Evolutionary conservation across 495 filamentous ascomycete genomes (phyloP).

Genomic region (Diplogelasinospora grovesii): DNA sequence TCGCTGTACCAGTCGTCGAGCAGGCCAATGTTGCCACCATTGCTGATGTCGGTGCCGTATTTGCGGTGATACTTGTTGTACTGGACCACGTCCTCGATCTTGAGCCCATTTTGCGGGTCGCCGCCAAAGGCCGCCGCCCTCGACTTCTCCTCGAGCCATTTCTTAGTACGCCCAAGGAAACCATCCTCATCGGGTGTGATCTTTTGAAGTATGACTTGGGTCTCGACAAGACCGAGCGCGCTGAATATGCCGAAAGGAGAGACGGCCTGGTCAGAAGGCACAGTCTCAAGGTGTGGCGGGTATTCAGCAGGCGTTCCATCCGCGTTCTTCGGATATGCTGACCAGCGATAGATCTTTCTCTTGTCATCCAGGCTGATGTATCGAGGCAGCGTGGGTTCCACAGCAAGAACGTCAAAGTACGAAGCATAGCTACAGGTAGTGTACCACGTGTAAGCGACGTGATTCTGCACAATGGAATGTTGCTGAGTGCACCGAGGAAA

Average conservation of each 20-base stretch:
- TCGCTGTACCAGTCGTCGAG: constrained; percentile 44
- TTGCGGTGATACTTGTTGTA: constrained; percentile 32
- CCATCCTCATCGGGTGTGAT: constrained; percentile 27
- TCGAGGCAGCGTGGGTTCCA: constrained; percentile 29
- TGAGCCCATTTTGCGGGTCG: constrained; percentile 26
- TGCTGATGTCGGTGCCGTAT: constrained; percentile 31
- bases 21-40: constrained; percentile 37
- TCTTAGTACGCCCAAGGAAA: constrained; percentile 23
- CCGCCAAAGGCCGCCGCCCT: constrained; percentile 22
- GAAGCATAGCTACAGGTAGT: constrained; percentile 23
- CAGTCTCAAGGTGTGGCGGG: constrained; percentile 29
- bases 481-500: neutral
- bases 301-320: constrained; percentile 23
- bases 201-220: constrained; percentile 26
- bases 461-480: neutral
- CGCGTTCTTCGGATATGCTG: constrained; percentile 20
- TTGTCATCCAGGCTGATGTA: constrained; percentile 23
- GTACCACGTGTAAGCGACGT: neutral
- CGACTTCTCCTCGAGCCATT: constrained; percentile 21
- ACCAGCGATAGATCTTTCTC: constrained; percentile 23
- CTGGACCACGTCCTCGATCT: constrained; percentile 32
- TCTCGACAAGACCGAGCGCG: constrained; percentile 24
- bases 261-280: constrained; percentile 20
- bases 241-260: constrained; percentile 26
- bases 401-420: constrained; percentile 29